Evolutionary conservation across 768 basidiomycete genomes (phyloP), one percentile per base, ranked within the genome.

Genomic region (Sporobolomyces phaffii): DNA sequence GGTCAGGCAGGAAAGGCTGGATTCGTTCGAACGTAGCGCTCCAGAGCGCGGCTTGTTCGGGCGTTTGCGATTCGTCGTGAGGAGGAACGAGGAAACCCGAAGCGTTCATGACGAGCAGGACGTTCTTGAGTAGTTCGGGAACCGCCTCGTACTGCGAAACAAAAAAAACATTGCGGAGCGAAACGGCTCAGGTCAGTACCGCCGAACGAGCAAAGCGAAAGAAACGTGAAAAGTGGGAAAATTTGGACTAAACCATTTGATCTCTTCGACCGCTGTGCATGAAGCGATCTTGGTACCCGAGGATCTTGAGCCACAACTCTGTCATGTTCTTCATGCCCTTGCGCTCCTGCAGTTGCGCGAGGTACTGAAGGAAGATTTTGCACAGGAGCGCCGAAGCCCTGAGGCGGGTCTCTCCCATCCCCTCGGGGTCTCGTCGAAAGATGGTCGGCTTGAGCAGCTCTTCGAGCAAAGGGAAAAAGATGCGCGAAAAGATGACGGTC

Each of bases 71-170:
- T 2, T 68, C 62, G 40, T 47, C 68, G 47, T 51, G 45, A 0
- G 84, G 86, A 5, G 90, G 89, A 6, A 90, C 83, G 22, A 99
- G 84, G 62, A 93, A 86, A 7, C 84, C 83, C 1, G 87, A 87
- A 2, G 92, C 90, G 73, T 92, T 87, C 91, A 99, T 93, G 53
- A 99, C 94, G 52, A 98, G 83, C 20, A 99, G 80, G 53, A 94
- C 89, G 75, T 98, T 98, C 80, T 97, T 98, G 73, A 99, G 82
- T 2, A 92, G 93, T 78, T 99, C 96, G 1, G 91, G 91, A 24
- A 96, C 83, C 0, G 94, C 94, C 77, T 99, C 96, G 76, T 87
- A 87, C 94, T 98, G 65, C 28, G 13, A 26, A 5, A 15, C 22
- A 28, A 0, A 20, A 52, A n/a, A n/a, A n/a, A n/a, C n/a, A n/a